Evolutionary conservation across 2,329 filamentous ascomycete genomes (phyloP), one percentile per base, ranked within the genome.

Genomic region (Lomentospora prolificans): DNA sequence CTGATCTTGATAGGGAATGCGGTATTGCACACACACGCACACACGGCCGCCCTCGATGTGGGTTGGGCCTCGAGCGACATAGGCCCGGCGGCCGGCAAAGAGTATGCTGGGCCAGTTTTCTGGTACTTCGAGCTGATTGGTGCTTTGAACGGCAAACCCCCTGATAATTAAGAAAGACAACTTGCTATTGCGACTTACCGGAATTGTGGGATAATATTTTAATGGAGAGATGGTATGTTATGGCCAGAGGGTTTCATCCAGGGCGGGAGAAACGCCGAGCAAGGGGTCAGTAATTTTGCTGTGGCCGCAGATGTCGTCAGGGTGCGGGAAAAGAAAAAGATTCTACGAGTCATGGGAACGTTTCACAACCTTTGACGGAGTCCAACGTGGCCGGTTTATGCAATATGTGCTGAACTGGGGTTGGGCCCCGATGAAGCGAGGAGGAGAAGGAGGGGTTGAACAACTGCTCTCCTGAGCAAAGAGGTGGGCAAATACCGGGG

Each of bases 401-500:
- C 44, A 48, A 48, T 22, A 48, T 22, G 12, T 48, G 44, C 5
- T 48, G 44, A 22, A 10, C 22, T 22, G 22, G 44, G 17, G 44
- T 48, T 33, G 30, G 30, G 44, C 17, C 5, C 44, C 17, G 22
- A 25, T 10, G 44, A 48, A 48, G 7, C 44, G 22, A 48, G 17
- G 22, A 48, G 25, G 22, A 28, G 24, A 51, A 31, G 48, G 39
- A 22, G 39, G 48, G 48, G 48, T n/a, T 28, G 48, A 25, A 9
- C n/a, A 8, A 25, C 12, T 51, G 48, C 22, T 10, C n/a, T 51
- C 48, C 7, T 12, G 30, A 31, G 17, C n/a, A 31, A 50, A 25
- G 24, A 48, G 41, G 53, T 46, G 53, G 39, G 53, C n/a, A 25
- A 48, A 55, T 58, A 44, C 59, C 59, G 51, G 54, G 57, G 59